Evolutionary conservation across 306 rosid genomes (phyloP).

Genomic region (Corylus avellana): DNA sequence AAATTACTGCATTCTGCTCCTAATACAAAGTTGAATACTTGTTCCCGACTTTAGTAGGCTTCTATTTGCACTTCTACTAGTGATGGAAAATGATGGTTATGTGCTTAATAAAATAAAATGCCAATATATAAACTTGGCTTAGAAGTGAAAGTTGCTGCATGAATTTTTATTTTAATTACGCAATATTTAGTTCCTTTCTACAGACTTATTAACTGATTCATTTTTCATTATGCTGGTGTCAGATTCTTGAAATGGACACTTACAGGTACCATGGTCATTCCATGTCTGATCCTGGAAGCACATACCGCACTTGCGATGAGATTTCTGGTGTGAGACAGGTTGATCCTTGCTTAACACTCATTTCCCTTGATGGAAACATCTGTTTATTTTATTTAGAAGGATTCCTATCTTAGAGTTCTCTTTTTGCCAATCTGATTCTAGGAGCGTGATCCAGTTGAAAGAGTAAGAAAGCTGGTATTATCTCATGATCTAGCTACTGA

Average conservation of each 20-base stretch:
- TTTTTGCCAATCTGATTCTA: conserved; percentile 34
- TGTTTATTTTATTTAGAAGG: not conserved
- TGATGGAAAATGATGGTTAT: not conserved
- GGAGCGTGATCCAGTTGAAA: conserved; percentile 99
- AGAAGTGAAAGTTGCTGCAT: conserved; percentile 9
- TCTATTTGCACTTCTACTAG: not conserved
- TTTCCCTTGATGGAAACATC: not conserved
- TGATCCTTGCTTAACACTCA: conserved; percentile 14
- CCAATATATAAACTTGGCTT: not conserved
- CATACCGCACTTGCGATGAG: conserved; percentile 97
- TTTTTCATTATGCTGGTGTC: conserved; percentile 34
- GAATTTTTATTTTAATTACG: not conserved
- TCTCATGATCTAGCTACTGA: conserved; percentile 76
- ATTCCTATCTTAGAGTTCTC: conserved; percentile 5
- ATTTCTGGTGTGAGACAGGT: conserved; percentile 97
- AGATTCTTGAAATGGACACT: conserved; percentile 99
- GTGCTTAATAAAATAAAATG: not conserved
- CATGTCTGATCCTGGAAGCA: conserved; percentile 99
- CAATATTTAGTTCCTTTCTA: conserved; percentile 11
- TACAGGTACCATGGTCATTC: conserved; percentile 99
- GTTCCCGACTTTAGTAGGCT: not conserved
- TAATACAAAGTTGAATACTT: not conserved
- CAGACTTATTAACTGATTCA: conserved; percentile 14
- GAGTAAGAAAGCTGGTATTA: conserved; percentile 76
- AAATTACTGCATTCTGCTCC: not conserved